Evolutionary conservation across 495 filamentous ascomycete species (phyloP), one percentile per base, ranked within the genome.

Genomic region (Aspergillus egyptiacus): DNA sequence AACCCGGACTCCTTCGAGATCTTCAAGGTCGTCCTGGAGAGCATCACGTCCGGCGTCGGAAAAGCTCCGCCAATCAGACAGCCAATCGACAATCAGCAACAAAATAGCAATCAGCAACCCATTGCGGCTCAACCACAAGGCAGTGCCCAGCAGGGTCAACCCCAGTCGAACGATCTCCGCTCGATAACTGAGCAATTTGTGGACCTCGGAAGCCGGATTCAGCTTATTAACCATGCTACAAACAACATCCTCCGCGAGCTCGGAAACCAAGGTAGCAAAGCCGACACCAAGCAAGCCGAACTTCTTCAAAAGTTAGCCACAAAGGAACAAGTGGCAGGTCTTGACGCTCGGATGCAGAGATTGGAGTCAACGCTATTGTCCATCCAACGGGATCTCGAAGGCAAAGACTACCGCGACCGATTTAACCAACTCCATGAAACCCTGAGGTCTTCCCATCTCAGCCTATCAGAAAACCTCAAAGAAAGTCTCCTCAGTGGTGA

Each of bases 1-100:
- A 90, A 79, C 55, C 88, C 93, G 0, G 93, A 98, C 64, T 94
- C 89, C 22, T 95, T 95, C 62, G 93, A 98, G 67, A 65, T 93
- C 51, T 91, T 89, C 74, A 95, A 91, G 57, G 80, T 97, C 58
- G 69, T 86, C 30, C 74, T 91, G 28, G 76, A 81, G 60, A 79
- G 68, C 27, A 56, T 62, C 41, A 54, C 56, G 36, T 47, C 61
- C 14, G 58, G 55, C 33, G 28, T 42, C 15, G 31, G 31, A 28
- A 44, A 41, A 38, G 48, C 31, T 13, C 31, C 39, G 3, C 48
- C 48, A n/a, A 24, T 44, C n/a, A n/a, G n/a, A n/a, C n/a, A n/a
- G n/a, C n/a, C n/a, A n/a, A n/a, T n/a, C n/a, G n/a, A n/a, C n/a
- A n/a, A n/a, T 44, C 45, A 36, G 51, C 48, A 69, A 36, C 62